phyloP scores from a whole-genome alignment of 2,329 filamentous ascomycete species.

The Talaromyces sp. region DNA sequence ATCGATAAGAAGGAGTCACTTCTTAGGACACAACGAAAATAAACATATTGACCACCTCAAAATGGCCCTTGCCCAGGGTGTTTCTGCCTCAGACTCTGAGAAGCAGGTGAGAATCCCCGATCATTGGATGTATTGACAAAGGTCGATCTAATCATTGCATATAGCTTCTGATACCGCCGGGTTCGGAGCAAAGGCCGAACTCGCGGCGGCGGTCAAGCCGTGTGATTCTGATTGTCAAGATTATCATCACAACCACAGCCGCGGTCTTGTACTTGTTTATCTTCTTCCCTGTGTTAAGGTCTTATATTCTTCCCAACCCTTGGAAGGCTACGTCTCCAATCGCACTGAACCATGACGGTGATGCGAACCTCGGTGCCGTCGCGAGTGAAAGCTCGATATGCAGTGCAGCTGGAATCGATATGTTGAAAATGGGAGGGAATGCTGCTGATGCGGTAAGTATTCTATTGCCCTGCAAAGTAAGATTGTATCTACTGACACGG shows the following conservation, averaged over 20 bases:
- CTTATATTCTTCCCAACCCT: background rate
- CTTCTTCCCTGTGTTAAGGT: background rate
- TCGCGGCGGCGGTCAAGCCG: background rate
- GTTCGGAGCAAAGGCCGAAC: background rate
- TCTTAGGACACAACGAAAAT: background rate
- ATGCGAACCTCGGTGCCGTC: constrained; percentile 53
- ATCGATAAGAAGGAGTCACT: background rate
- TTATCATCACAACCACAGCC: background rate
- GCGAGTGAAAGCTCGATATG: constrained; percentile 66
- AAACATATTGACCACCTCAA: constrained; percentile 20
- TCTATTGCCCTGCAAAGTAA: background rate
- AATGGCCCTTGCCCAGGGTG: background rate
- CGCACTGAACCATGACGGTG: background rate
- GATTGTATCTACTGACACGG: background rate
- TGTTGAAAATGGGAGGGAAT: constrained; percentile 61
- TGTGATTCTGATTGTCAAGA: background rate
- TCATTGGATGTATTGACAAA: background rate
- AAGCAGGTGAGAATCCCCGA: constrained; percentile 8
- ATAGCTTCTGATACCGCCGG: background rate
- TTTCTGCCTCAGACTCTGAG: background rate
- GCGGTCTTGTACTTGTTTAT: constrained; percentile 3
- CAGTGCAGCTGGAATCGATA: constrained; percentile 61
- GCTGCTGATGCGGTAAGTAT: constrained; percentile 62
- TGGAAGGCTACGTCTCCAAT: background rate
- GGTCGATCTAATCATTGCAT: background rate